Percentiles rank a stretch among this genome's conserved stretches.
phyloP scores from a whole-genome alignment of 2,329 filamentous ascomycete species.

The Diaporthe destruens region DNA sequence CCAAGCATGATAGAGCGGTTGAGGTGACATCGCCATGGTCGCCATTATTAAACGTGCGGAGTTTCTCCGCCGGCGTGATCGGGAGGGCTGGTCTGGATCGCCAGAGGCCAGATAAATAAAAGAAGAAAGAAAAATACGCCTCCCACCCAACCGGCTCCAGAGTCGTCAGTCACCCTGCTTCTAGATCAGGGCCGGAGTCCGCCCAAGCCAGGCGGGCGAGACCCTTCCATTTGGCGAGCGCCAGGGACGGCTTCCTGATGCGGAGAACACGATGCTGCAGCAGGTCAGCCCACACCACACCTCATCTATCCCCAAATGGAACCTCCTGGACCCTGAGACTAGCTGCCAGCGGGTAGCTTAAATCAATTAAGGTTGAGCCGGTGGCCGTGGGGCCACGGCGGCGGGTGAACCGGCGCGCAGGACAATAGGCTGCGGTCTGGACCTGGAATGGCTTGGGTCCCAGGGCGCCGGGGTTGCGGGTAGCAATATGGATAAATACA shows the following conservation, averaged over 20 bases:
- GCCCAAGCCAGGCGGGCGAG: constrained; percentile 14
- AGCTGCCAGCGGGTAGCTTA: constrained; percentile 30
- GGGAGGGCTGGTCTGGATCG: constrained; percentile 19
- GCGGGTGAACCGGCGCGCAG: constrained; percentile 11
- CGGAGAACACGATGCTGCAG: constrained; percentile 20
- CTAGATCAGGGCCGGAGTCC: constrained; percentile 14
- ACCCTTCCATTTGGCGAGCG: constrained; percentile 20
- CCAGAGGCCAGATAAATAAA: constrained; percentile 20
- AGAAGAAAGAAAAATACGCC: background rate
- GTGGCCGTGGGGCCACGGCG: constrained; percentile 1
- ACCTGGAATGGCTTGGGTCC: constrained; percentile 28
- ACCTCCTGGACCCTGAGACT: constrained; percentile 15
- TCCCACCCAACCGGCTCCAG: background rate
- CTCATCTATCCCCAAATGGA: constrained; percentile 33
- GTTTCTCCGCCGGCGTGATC: constrained; percentile 14
- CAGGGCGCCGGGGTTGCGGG: constrained; percentile 28
- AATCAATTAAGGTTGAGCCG: constrained; percentile 36
- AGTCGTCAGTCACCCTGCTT: background rate
- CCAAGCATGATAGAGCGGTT: background rate
- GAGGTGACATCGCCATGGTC: constrained; percentile 24
- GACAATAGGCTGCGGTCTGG: constrained; percentile 33
- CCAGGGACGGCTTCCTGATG: constrained; percentile 19
- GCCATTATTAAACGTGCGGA: constrained; percentile 29
- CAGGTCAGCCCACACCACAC: constrained; percentile 29
- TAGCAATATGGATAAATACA: constrained; percentile 39